Evolutionary conservation across 2,329 filamentous ascomycete genomes (phyloP).

Genomic region (Bretziella fagacearum): DNA sequence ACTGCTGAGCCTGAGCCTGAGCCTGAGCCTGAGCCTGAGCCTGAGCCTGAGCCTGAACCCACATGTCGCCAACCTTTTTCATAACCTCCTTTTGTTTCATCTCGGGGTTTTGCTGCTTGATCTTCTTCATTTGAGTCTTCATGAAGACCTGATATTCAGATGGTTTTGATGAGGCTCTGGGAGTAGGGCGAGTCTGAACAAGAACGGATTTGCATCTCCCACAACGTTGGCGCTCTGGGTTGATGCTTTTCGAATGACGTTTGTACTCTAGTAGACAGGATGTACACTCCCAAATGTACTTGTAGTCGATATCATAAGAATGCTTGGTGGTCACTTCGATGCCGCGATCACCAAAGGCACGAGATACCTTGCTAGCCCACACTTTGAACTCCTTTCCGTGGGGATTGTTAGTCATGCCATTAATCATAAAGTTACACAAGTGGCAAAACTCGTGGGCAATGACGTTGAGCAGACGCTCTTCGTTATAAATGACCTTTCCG

Average conservation of each 20-base stretch:
- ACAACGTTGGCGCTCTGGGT: constrained; percentile 54
- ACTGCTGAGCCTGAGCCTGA: neutral
- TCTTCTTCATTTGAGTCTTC: constrained; percentile 47
- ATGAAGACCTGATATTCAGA: constrained; percentile 37
- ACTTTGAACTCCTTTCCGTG: constrained; percentile 73
- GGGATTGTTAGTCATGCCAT: constrained; percentile 53
- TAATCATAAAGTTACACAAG: constrained; percentile 79
- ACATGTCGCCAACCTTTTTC: constrained; percentile 47
- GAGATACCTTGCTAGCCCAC: constrained; percentile 44
- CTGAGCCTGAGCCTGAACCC: no score
- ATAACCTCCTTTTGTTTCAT: constrained; percentile 52
- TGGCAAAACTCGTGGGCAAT: constrained; percentile 97
- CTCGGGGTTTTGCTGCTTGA: constrained; percentile 38
- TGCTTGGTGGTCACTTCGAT: constrained; percentile 82
- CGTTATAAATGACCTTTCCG: constrained; percentile 68
- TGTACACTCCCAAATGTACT: constrained; percentile 71
- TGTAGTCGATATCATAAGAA: constrained; percentile 76
- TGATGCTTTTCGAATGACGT: constrained; percentile 72
- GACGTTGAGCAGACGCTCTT: constrained; percentile 66
- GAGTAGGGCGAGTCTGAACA: constrained; percentile 63
- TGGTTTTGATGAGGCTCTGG: constrained; percentile 28
- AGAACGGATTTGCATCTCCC: constrained; percentile 56
- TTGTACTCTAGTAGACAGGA: constrained; percentile 57
- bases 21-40: constrained; percentile 25
- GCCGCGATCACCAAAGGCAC: constrained; percentile 40